phyloP scores from a whole-genome alignment of 2,329 filamentous ascomycete species.

The Didymella keratinophila region DNA sequence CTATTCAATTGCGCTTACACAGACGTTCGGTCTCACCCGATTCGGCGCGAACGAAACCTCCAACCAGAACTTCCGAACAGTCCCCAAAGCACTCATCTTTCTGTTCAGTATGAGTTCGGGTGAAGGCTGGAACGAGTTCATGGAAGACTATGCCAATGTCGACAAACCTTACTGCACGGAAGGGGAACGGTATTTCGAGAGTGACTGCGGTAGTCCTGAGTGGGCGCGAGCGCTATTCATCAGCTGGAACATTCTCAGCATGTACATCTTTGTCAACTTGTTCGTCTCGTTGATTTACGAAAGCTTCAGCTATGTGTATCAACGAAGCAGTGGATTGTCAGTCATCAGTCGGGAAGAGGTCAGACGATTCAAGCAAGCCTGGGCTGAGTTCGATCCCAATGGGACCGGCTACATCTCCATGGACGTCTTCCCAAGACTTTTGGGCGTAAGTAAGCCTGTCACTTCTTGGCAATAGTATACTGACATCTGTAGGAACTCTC shows the following conservation, averaged over 20 bases:
- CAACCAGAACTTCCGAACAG: conserved; percentile 91
- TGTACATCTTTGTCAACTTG: conserved; percentile 99
- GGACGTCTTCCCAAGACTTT: conserved; percentile 83
- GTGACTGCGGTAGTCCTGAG: conserved; percentile 88
- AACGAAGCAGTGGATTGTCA: conserved; percentile 90
- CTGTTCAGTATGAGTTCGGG: conserved; percentile 93
- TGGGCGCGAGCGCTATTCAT: conserved; percentile 94
- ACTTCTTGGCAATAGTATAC: not conserved
- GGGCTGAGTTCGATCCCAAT: conserved; percentile 92
- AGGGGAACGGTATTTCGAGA: conserved; percentile 75
- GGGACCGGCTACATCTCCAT: conserved; percentile 92
- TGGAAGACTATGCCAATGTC: conserved; percentile 92
- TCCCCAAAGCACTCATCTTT: conserved; percentile 91
- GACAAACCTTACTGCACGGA: conserved; percentile 82
- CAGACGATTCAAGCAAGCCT: conserved; percentile 95
- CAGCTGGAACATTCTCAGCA: conserved; percentile 98
- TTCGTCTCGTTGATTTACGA: conserved; percentile 99
- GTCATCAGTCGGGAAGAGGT: conserved; percentile 93
- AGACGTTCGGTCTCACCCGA: conserved; percentile 92
- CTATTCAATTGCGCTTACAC: conserved; percentile 94
- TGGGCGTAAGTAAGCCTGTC: conserved; percentile 67
- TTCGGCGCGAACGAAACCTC: conserved; percentile 76
- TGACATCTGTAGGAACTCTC: conserved; percentile 71
- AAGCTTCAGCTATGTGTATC: conserved; percentile 99
- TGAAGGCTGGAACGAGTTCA: conserved; percentile 95